phyloP scores from a whole-genome alignment of 768 basidiomycete genomes.

The Cystobasidium ongulense region DNA sequence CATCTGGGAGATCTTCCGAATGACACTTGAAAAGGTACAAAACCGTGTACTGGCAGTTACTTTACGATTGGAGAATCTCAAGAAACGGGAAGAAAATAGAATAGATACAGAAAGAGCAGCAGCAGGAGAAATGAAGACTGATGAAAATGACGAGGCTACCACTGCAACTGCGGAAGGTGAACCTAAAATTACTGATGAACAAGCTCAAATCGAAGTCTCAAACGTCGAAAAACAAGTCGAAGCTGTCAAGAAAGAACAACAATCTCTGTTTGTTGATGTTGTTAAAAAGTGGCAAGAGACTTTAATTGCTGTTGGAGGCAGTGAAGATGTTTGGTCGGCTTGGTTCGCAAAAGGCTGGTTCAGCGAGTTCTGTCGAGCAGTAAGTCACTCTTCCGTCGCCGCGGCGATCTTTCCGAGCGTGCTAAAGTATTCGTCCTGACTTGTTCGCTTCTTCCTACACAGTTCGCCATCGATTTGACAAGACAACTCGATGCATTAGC shows the following conservation, averaged over 20 bases:
- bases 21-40: conserved; percentile 27
- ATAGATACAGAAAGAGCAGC: conserved; percentile 25
- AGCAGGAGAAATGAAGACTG: neutral
- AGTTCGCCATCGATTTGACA: conserved; percentile 16
- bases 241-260: conserved; percentile 6
- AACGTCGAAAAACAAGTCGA: conserved; percentile 21
- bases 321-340: conserved; percentile 5
- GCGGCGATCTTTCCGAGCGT: too few relatives aligned
- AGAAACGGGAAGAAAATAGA: conserved; percentile 22
- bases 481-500: neutral
- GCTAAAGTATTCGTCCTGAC: too few relatives aligned
- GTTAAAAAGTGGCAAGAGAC: conserved; percentile 5
- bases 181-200: neutral
- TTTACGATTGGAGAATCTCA: neutral
- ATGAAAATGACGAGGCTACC: conserved; percentile 6
- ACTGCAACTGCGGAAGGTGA: neutral
- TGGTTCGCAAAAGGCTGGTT: conserved; percentile 23
- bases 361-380: conserved; percentile 26
- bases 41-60: conserved; percentile 18
- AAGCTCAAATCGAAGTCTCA: neutral
- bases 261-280: conserved; percentile 18
- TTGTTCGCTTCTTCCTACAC: neutral
- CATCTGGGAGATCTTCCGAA: conserved; percentile 1
- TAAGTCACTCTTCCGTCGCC: neutral
- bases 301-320: neutral